These are phyloP conservation scores for Albizia julibrissin DNA, from an alignment of 306 rosid genomes.

Conservation along the genomic window DNA sequence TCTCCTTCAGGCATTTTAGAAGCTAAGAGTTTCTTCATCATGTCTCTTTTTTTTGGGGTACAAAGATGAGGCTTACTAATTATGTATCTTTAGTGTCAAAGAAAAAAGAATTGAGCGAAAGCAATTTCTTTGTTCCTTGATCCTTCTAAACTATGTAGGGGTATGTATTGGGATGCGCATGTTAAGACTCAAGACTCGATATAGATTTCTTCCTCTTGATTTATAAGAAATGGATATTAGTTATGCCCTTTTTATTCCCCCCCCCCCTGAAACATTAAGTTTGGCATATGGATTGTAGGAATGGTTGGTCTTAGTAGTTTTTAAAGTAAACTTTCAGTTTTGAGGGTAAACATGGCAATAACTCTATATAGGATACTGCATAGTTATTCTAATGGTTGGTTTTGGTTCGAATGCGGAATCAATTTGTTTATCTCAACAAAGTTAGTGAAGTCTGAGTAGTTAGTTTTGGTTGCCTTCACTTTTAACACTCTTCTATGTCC, in stretches of 20 bases:
- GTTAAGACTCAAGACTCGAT: not conserved
- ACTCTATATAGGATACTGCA: not conserved
- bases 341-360: not conserved
- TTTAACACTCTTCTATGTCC: not conserved
- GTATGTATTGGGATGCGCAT: not conserved
- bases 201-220: not conserved
- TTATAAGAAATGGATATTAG: not conserved
- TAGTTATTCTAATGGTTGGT: not conserved
- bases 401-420: not conserved
- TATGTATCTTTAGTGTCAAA: not conserved
- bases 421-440: constrained; percentile 1
- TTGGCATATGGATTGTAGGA: not conserved
- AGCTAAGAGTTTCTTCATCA: not conserved
- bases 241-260: not conserved
- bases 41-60: not conserved
- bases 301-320: not conserved
- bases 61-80: not conserved
- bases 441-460: constrained; percentile 8
- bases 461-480: not conserved
- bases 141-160: not conserved
- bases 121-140: not conserved
- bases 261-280: not conserved
- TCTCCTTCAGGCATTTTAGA: not conserved
- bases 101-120: not conserved
- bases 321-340: not conserved